Evolutionary conservation across 441 rosid species (phyloP).

Genomic region (Hura crepitans): DNA sequence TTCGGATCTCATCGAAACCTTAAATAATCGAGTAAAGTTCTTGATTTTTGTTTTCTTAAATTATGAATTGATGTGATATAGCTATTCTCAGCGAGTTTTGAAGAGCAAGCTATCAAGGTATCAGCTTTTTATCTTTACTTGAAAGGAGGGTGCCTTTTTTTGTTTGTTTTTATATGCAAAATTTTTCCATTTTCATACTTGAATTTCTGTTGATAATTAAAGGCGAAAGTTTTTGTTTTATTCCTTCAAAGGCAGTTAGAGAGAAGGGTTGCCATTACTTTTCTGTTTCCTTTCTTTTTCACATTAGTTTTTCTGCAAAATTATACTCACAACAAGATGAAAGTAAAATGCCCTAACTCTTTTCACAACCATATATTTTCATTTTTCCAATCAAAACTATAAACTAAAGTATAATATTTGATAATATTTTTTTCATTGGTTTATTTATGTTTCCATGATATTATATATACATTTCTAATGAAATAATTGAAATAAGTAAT

Average conservation of each 20-base stretch:
- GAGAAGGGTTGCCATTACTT: slow-evolving; percentile 11
- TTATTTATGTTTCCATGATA: too few species aligned
- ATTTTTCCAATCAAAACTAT: too few species aligned
- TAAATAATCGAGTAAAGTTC: too few species aligned
- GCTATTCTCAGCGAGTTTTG: not conserved
- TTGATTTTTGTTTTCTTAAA: too few species aligned
- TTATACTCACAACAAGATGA: not conserved
- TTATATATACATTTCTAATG: too few species aligned
- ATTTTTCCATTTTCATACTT: not conserved
- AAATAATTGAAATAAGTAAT: too few species aligned
- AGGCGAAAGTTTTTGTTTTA: slow-evolving; percentile 9
- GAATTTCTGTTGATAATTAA: not conserved
- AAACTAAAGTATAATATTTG: too few species aligned
- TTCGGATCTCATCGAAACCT: too few species aligned
- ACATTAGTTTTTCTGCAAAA: not conserved
- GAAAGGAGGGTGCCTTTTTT: slow-evolving; percentile 2
- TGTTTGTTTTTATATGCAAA: not conserved
- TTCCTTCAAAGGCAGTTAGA: slow-evolving; percentile 16
- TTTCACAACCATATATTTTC: too few species aligned
- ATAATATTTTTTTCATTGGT: too few species aligned
- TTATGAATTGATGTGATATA: too few species aligned
- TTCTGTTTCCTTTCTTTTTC: not conserved
- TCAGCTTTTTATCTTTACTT: not conserved
- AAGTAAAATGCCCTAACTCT: not conserved
- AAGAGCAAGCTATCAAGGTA: not conserved